Conservation (phyloP, 768 basidiomycete species). For the Antrodiella citrinella region DNA sequence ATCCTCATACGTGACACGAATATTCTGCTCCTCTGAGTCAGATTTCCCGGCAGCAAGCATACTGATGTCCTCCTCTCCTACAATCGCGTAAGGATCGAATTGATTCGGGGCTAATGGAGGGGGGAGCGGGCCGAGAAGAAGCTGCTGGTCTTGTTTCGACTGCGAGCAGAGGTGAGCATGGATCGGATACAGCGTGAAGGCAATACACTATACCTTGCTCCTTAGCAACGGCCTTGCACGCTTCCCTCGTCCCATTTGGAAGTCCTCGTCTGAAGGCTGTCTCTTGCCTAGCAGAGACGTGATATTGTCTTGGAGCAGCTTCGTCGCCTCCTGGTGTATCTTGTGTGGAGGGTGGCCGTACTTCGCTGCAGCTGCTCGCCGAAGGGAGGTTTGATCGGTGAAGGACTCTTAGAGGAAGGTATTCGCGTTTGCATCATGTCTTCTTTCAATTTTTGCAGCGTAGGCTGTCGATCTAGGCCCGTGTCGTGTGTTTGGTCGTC, state of each 20-base stretch:
- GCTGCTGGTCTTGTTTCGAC: constrained; percentile 1
- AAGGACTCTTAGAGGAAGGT: constrained; percentile 51
- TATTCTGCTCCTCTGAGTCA: constrained; percentile 31
- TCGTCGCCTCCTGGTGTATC: constrained; percentile 31
- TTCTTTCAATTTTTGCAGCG: constrained; percentile 13
- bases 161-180: neutral
- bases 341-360: constrained; percentile 12
- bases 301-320: constrained; percentile 60
- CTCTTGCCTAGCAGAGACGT: constrained; percentile 66
- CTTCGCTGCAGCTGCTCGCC: constrained; percentile 16
- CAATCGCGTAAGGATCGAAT: neutral
- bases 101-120: neutral
- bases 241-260: constrained; percentile 14
- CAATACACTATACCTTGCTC: constrained; percentile 23
- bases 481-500: neutral
- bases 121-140: neutral
- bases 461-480: neutral
- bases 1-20: constrained; percentile 62
- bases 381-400: constrained; percentile 28
- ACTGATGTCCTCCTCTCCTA: constrained; percentile 20
- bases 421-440: constrained; percentile 28
- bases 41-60: constrained; percentile 4
- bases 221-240: constrained; percentile 29
- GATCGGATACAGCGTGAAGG: neutral
- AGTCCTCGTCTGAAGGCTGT: constrained; percentile 26